Conservation (phyloP, 345 rosid genomes). For the Excoecaria agallocha region DNA sequence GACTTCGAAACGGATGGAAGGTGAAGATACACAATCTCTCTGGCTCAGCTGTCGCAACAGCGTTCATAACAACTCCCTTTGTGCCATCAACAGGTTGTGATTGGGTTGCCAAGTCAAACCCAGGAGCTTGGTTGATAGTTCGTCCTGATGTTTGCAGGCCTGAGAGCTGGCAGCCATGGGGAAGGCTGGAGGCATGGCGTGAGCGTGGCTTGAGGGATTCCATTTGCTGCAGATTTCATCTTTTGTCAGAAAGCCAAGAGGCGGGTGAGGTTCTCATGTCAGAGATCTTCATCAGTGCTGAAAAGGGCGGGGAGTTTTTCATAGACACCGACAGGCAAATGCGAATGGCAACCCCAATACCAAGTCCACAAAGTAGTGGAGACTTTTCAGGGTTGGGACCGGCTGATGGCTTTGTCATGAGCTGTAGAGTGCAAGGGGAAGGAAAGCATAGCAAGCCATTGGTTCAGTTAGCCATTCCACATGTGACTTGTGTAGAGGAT, state of each 20-base stretch:
- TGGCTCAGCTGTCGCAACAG: conserved; percentile 93
- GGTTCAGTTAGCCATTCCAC: conserved; percentile 83
- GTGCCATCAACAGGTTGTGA: conserved; percentile 95
- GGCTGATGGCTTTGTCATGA: conserved; percentile 79
- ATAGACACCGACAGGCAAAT: conserved; percentile 78
- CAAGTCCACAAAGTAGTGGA: conserved; percentile 93
- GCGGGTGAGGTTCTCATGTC: conserved; percentile 80
- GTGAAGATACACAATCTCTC: conserved; percentile 97
- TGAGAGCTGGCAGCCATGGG: conserved; percentile 98
- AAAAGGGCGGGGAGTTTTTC: conserved; percentile 88
- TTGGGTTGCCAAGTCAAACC: conserved; percentile 97
- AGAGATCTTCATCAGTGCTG: conserved; percentile 74
- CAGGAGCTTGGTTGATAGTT: conserved; percentile 94
- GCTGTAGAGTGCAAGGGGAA: conserved; percentile 90
- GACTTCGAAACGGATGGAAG: conserved; percentile 79
- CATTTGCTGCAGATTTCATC: conserved; percentile 78
- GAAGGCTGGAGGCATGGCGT: conserved; percentile 95
- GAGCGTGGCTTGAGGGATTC: conserved; percentile 92
- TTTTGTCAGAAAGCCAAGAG: conserved; percentile 72
- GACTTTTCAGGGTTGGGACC: conserved; percentile 71
- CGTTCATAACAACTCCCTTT: conserved; percentile 97
- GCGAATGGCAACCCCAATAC: conserved; percentile 63
- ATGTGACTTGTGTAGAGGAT: conserved; percentile 91
- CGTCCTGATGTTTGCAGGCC: conserved; percentile 74
- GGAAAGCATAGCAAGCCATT: conserved; percentile 79